phyloP scores from a whole-genome alignment of 129 eudicot species.

The Tanacetum coccineum region DNA sequence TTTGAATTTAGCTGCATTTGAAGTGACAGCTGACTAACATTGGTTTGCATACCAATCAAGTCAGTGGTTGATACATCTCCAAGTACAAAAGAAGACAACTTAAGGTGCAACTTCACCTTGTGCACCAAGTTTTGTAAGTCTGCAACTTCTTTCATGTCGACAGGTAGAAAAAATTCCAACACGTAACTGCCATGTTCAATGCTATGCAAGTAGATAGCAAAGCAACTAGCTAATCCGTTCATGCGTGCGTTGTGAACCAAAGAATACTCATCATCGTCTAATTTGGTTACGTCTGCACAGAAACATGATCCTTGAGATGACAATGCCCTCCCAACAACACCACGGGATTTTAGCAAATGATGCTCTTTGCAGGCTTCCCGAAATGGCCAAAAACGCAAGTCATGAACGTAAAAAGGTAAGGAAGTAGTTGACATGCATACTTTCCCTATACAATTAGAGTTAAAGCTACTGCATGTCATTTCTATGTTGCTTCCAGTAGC shows the following conservation, averaged over 20 bases:
- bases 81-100: background rate
- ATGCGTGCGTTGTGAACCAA: slow-evolving; percentile 12
- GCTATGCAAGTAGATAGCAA: slow-evolving; percentile 5
- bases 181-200: slow-evolving; percentile 2
- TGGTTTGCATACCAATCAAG: background rate
- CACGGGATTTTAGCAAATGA: slow-evolving; percentile 7
- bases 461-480: slow-evolving; percentile 12
- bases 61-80: background rate
- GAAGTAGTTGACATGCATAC: slow-evolving; percentile 6
- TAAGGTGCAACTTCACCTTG: slow-evolving; percentile 8
- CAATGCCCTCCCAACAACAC: slow-evolving; percentile 20
- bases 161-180: slow-evolving; percentile 8
- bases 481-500: background rate
- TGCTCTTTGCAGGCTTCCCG: slow-evolving; percentile 6
- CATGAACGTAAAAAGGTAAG: background rate
- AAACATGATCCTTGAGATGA: slow-evolving; percentile 9
- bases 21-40: background rate
- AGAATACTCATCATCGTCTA: slow-evolving; percentile 12
- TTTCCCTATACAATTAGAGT: slow-evolving; percentile 2
- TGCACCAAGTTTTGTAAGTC: slow-evolving; percentile 12
- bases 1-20: background rate
- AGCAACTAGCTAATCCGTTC: slow-evolving; percentile 5
- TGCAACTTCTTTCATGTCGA: background rate
- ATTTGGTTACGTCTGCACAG: slow-evolving; percentile 9
- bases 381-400: slow-evolving; percentile 1